phyloP scores from a whole-genome alignment of 306 rosid genomes.

The Sicyos edulis region DNA sequence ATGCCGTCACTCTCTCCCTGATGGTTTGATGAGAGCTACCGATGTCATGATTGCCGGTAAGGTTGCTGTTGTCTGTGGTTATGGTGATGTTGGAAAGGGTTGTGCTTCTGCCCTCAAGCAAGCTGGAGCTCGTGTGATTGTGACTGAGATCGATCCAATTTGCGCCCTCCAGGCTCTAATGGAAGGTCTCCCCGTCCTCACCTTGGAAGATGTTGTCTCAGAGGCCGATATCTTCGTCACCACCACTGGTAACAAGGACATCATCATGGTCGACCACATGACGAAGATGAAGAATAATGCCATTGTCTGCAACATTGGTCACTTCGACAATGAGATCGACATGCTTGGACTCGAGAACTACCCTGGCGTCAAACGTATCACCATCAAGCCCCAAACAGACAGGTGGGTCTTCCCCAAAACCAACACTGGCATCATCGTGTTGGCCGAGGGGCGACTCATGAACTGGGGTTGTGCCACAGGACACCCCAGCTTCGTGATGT shows the following conservation, averaged over 20 bases:
- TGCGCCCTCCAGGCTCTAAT: constrained; percentile 76
- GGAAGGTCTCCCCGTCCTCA: constrained; percentile 56
- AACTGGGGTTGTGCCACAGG: constrained; percentile 99
- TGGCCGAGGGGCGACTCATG: constrained; percentile 98
- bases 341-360: constrained; percentile 65
- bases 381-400: constrained; percentile 93
- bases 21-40: constrained; percentile 72
- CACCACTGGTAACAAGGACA: constrained; percentile 99
- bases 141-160: constrained; percentile 74
- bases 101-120: constrained; percentile 69
- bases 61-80: constrained; percentile 51
- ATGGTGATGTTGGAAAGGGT: constrained; percentile 80
- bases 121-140: constrained; percentile 70
- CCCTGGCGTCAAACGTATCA: constrained; percentile 88
- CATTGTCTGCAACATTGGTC: constrained; percentile 95
- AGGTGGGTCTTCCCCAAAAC: constrained; percentile 95
- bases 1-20: constrained; percentile 79
- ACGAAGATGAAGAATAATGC: constrained; percentile 98
- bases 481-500: constrained; percentile 98
- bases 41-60: constrained; percentile 83
- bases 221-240: constrained; percentile 86
- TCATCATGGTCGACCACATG: constrained; percentile 75
- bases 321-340: constrained; percentile 95
- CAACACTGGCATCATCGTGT: constrained; percentile 52
- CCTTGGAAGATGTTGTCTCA: constrained; percentile 44